These are phyloP conservation scores for Ploettnerulaceae sp. DNA, from an alignment of 2,329 filamentous ascomycete genomes.

Conservation along the genomic window DNA sequence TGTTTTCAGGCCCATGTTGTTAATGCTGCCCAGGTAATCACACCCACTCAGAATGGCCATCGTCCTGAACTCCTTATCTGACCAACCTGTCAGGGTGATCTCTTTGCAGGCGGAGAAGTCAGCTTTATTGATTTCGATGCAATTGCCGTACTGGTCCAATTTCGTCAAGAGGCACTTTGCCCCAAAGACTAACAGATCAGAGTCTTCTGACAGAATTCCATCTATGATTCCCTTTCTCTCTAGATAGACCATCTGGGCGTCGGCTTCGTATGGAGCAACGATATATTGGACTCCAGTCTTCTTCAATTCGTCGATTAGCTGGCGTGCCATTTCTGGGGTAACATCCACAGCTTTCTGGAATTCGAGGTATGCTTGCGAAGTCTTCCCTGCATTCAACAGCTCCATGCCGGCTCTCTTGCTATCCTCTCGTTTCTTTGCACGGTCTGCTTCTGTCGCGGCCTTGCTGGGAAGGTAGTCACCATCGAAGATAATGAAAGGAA, in stretches of 20 bases:
- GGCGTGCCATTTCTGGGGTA: conserved; percentile 90
- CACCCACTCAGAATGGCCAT: conserved; percentile 98
- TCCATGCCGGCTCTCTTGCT: conserved; percentile 72
- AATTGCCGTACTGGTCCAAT: conserved; percentile 88
- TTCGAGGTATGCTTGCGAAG: conserved; percentile 74
- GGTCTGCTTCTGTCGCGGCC: conserved; percentile 73
- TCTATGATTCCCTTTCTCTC: conserved; percentile 78
- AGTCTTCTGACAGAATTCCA: conserved; percentile 93
- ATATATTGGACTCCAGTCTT: conserved; percentile 74
- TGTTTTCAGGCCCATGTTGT: conserved; percentile 85
- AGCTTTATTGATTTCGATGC: conserved; percentile 81
- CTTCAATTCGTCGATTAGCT: conserved; percentile 89
- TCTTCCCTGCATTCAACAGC: conserved; percentile 75
- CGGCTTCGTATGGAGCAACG: conserved; percentile 95
- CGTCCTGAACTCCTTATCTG: conserved; percentile 80
- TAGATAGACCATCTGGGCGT: conserved; percentile 92
- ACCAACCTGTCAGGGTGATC: conserved; percentile 85
- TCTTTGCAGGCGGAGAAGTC: conserved; percentile 89
- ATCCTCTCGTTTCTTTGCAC: conserved; percentile 70
- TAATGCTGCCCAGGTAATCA: conserved; percentile 86
- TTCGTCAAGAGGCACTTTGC: conserved; percentile 89
- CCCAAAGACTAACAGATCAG: conserved; percentile 91
- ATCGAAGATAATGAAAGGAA: conserved; percentile 94
- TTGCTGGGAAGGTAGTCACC: conserved; percentile 95
- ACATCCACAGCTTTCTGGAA: conserved; percentile 95